These are phyloP conservation scores for Huntiella savannae DNA, from an alignment of 2,329 filamentous ascomycete genomes.

Conservation along the genomic window DNA sequence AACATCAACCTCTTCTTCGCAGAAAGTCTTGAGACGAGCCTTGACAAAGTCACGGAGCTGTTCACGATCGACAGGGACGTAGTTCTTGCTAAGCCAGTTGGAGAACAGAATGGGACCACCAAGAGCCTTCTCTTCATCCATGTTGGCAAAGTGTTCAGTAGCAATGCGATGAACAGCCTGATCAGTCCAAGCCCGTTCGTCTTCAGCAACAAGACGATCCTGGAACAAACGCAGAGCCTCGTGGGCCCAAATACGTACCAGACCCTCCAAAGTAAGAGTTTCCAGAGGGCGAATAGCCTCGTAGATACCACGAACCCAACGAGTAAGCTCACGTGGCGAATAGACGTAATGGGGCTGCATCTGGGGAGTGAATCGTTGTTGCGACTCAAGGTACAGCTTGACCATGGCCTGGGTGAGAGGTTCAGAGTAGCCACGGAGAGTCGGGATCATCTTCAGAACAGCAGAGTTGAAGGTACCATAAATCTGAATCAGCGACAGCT, in stretches of 20 bases:
- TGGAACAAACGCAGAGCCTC: conserved; percentile 93
- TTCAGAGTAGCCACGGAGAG: conserved; percentile 86
- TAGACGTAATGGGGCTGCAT: conserved; percentile 99
- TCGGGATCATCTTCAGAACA: conserved; percentile 88
- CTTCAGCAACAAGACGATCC: conserved; percentile 84
- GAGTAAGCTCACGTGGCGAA: conserved; percentile 90
- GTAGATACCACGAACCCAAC: conserved; percentile 95
- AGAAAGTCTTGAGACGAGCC: conserved; percentile 91
- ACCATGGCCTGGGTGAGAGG: conserved; percentile 96
- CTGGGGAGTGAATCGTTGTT: conserved; percentile 82
- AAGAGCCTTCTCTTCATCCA: conserved; percentile 75
- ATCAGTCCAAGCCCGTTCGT: conserved; percentile 89
- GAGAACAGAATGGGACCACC: conserved; percentile 92
- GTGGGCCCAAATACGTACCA: conserved; percentile 95
- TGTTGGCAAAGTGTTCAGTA: conserved; percentile 81
- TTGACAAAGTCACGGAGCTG: conserved; percentile 94
- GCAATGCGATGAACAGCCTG: conserved; percentile 75
- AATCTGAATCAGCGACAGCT: conserved; percentile 85
- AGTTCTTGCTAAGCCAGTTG: conserved; percentile 98
- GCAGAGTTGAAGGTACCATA: conserved; percentile 97
- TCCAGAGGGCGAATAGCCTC: conserved; percentile 91
- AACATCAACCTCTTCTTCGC: conserved; percentile 97
- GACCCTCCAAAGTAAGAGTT: conserved; percentile 66
- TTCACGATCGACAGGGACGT: conserved; percentile 88
- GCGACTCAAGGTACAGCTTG: conserved; percentile 83